A percentile compares a stretch with the other conserved stretches of the same genome.
These are phyloP conservation scores for Inonotus hispidus DNA, from an alignment of 1,284 basidiomycete species.

Conservation along the genomic window DNA sequence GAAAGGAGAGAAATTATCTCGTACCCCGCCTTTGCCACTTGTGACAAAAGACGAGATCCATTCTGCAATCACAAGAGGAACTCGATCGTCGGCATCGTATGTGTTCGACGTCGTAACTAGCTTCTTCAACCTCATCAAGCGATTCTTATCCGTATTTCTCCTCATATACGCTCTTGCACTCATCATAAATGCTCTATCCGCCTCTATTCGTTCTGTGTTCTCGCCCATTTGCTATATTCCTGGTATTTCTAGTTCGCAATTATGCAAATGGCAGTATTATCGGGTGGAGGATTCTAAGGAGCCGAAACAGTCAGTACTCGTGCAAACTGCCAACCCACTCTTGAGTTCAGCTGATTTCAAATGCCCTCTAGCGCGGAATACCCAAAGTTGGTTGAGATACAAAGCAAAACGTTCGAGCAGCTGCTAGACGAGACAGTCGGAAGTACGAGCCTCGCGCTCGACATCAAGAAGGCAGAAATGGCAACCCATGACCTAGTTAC, in stretches of 20 bases:
- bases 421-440: constrained; percentile 52
- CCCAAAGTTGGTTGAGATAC: constrained; percentile 49
- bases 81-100: constrained; percentile 11
- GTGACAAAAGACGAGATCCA: constrained; percentile 15
- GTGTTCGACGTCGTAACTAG: constrained; percentile 10
- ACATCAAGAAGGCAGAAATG: constrained; percentile 72
- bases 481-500: constrained; percentile 60
- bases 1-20: neutral
- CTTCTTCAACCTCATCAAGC: constrained; percentile 41
- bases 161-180: constrained; percentile 46
- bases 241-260: constrained; percentile 40
- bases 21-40: neutral
- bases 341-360: neutral
- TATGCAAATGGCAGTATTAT: constrained; percentile 33
- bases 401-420: constrained; percentile 56
- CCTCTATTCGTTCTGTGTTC: constrained; percentile 40
- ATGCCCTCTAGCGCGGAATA: constrained; percentile 46
- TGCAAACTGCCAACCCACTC: neutral
- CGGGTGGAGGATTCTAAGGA: constrained; percentile 15
- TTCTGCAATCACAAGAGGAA: constrained; percentile 10
- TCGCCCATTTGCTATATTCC: constrained; percentile 58
- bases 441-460: constrained; percentile 51
- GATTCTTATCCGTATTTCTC: constrained; percentile 50
- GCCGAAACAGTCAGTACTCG: constrained; percentile 11
- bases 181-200: constrained; percentile 35